Percentiles rank a stretch among this genome's conserved stretches.
phyloP scores from a whole-genome alignment of 2,329 filamentous ascomycete species.

The Rugonectria rugulosa region DNA sequence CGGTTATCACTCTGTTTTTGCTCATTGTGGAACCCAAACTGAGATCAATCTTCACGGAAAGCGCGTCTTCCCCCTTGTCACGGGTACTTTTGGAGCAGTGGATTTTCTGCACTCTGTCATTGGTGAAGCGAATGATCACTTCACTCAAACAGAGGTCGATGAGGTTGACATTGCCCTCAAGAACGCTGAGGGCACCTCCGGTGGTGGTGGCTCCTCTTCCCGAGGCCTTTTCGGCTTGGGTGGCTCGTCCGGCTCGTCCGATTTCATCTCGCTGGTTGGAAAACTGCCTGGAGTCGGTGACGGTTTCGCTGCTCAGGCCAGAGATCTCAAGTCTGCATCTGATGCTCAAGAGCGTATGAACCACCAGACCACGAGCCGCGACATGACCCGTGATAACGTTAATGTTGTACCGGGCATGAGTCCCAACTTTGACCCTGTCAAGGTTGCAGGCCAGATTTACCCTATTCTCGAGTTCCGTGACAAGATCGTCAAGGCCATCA shows the following conservation, averaged over 20 bases:
- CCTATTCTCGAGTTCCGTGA: slow-evolving; percentile 94
- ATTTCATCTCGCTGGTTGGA: slow-evolving; percentile 76
- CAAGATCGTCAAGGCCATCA: slow-evolving; percentile 89
- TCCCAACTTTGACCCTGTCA: slow-evolving; percentile 77
- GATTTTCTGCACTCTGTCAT: slow-evolving; percentile 84
- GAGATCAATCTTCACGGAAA: slow-evolving; percentile 70
- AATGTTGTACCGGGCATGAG: slow-evolving; percentile 78
- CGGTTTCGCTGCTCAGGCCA: slow-evolving; percentile 72
- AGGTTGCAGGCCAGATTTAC: slow-evolving; percentile 84
- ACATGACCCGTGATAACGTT: slow-evolving; percentile 52
- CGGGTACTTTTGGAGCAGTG: slow-evolving; percentile 77
- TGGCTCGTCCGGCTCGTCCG: slow-evolving; percentile 48
- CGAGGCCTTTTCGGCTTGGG: slow-evolving; percentile 53
- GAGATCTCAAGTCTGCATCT: slow-evolving; percentile 66
- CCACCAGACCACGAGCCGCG: slow-evolving; percentile 42
- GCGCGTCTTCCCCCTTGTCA: slow-evolving; percentile 77
- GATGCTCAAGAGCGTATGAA: slow-evolving; percentile 71
- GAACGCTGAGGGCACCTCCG: slow-evolving; percentile 65
- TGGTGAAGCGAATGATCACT: slow-evolving; percentile 81
- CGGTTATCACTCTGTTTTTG: slow-evolving; percentile 81
- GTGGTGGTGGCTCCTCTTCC: slow-evolving; percentile 45
- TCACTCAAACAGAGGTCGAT: slow-evolving; percentile 84
- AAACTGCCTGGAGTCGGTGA: slow-evolving; percentile 77
- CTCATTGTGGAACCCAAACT: slow-evolving; percentile 73
- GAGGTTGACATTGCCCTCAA: slow-evolving; percentile 79